These are phyloP conservation scores for Isatis lusitanica DNA, from an alignment of 441 rosid genomes.

Conservation along the genomic window DNA sequence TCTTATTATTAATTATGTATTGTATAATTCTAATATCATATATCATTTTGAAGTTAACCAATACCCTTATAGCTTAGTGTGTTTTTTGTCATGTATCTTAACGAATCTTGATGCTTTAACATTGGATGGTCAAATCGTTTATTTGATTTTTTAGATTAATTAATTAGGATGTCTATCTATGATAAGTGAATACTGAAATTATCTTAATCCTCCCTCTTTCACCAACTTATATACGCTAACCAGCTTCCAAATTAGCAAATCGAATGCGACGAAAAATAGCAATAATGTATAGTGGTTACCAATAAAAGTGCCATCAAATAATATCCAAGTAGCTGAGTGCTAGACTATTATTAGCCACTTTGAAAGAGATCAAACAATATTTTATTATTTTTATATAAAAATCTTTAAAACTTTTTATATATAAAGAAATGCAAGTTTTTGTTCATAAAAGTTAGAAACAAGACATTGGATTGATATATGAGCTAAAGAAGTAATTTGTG, in stretches of 20 bases:
- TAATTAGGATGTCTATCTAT: not conserved
- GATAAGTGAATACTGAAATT: not conserved
- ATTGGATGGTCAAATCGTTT: conserved; percentile 4
- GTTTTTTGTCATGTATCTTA: not conserved
- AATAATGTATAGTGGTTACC: conserved; percentile 22
- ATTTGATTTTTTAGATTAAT: not conserved
- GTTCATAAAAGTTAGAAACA: conserved; percentile 9
- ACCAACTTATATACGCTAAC: conserved; percentile 23
- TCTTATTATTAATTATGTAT: not conserved
- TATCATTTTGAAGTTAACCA: not conserved
- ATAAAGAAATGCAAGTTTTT: not conserved
- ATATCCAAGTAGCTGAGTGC: conserved; percentile 33
- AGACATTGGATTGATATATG: conserved; percentile 21
- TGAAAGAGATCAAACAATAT: conserved; percentile 11
- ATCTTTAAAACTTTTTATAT: not conserved
- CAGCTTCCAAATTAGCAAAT: conserved; percentile 13
- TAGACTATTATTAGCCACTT: conserved; percentile 34
- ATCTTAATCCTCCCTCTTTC: not conserved
- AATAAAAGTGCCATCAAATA: conserved; percentile 18
- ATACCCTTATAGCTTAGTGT: conserved; percentile 14
- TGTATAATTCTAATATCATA: not conserved
- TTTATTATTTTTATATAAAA: not conserved
- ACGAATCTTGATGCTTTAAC: conserved; percentile 3
- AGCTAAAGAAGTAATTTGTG: conserved; percentile 7
- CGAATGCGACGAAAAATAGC: conserved; percentile 15